Conservation (phyloP, 305 asterid species). For the Petunia hybrid region DNA sequence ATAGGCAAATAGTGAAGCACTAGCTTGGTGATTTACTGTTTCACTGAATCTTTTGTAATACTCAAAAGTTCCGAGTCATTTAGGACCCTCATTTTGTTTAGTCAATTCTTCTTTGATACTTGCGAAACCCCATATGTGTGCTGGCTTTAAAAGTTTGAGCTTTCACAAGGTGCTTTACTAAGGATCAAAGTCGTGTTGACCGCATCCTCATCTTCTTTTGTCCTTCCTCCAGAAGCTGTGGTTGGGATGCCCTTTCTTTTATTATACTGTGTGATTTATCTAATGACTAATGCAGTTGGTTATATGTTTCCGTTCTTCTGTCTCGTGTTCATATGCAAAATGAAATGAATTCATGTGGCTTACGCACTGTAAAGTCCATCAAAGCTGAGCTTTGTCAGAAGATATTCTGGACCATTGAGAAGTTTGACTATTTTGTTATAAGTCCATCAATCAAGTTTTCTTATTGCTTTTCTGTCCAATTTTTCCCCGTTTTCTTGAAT, state of each 20-base stretch:
- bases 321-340: not conserved
- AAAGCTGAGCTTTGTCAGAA: not conserved
- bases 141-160: not conserved
- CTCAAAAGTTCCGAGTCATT: not conserved
- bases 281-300: not conserved
- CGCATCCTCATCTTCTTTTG: no score
- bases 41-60: not conserved
- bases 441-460: not conserved
- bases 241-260: no score
- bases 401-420: not conserved
- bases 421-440: not conserved
- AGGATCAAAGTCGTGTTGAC: not conserved
- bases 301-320: not conserved
- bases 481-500: not conserved
- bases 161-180: not conserved
- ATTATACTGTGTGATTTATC: not conserved
- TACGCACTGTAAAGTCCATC: not conserved
- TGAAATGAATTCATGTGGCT: not conserved
- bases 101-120: not conserved
- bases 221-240: no score
- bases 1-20: constrained; percentile 6
- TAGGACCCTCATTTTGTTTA: not conserved
- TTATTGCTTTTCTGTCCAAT: not conserved
- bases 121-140: not conserved
- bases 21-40: not conserved